These are phyloP conservation scores for Haplosporangium sp. DNA, from an alignment of 371 early-diverging fungal species.

Conservation along the genomic window DNA sequence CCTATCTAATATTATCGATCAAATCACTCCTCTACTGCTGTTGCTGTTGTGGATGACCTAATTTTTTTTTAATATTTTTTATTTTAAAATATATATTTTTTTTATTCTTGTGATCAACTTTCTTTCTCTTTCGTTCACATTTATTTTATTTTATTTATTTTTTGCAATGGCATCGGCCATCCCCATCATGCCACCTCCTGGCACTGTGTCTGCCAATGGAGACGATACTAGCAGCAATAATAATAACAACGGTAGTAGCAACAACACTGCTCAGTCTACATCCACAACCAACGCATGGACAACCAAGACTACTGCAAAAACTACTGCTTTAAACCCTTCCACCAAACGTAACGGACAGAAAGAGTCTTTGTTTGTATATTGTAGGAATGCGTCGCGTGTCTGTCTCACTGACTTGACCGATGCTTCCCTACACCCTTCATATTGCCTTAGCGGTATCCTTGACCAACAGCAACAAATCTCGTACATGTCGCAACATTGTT, in stretches of 20 bases:
- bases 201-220: slow-evolving; percentile 31
- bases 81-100: not conserved
- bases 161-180: slow-evolving; percentile 65
- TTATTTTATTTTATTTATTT: no score
- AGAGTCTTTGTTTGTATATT: not conserved
- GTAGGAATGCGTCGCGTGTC: slow-evolving; percentile 5
- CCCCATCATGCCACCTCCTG: slow-evolving; percentile 68
- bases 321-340: slow-evolving; percentile 15
- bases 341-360: slow-evolving; percentile 59
- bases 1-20: not conserved
- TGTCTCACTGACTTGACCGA: slow-evolving; percentile 1
- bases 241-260: not conserved
- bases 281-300: slow-evolving; percentile 24
- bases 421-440: slow-evolving; percentile 5
- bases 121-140: no score
- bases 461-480: slow-evolving; percentile 60
- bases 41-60: not conserved
- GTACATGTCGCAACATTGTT: slow-evolving; percentile 83
- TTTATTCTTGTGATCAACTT: slow-evolving; percentile 1
- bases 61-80: not conserved
- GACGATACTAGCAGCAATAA: slow-evolving; percentile 11
- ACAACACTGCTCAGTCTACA: slow-evolving; percentile 6
- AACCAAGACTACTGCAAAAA: slow-evolving; percentile 39
- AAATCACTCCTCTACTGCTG: not conserved
- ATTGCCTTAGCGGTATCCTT: slow-evolving; percentile 41